These are phyloP conservation scores for Choiromyces venosus DNA, from an alignment of 495 filamentous ascomycete species.

Conservation along the genomic window DNA sequence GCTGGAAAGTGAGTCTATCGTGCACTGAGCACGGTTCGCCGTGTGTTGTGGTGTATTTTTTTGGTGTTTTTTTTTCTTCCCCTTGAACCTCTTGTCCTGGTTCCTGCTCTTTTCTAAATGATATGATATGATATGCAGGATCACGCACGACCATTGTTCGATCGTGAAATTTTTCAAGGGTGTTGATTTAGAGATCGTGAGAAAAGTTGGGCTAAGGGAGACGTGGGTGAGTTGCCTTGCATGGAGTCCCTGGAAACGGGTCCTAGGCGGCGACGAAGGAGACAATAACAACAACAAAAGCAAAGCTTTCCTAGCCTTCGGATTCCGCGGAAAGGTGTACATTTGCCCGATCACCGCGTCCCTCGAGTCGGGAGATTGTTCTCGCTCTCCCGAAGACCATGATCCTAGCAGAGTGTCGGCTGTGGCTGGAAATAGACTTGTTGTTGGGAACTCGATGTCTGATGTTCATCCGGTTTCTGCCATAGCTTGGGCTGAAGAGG, in stretches of 20 bases:
- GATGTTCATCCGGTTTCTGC: conserved; percentile 36
- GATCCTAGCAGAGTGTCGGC: conserved; percentile 7
- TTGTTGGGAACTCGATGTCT: conserved; percentile 37
- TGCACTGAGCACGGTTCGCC: neutral
- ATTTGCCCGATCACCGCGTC: conserved; percentile 30
- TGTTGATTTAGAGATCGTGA: conserved; percentile 24
- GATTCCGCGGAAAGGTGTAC: conserved; percentile 37
- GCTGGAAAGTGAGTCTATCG: neutral
- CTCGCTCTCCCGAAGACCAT: conserved; percentile 1
- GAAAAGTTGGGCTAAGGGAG: conserved; percentile 20
- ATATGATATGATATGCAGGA: conserved; percentile 29
- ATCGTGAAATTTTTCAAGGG: conserved; percentile 36
- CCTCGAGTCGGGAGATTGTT: conserved; percentile 24
- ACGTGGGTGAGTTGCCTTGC: conserved; percentile 41
- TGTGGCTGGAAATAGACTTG: conserved; percentile 24
- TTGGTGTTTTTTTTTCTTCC: neutral
- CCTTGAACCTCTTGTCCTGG: neutral
- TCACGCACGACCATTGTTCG: conserved; percentile 36
- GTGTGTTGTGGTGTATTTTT: neutral
- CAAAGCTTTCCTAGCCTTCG: conserved; percentile 44
- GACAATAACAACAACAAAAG: conserved; percentile 13
- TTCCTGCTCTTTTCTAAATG: neutral
- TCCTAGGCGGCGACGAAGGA: conserved; percentile 21
- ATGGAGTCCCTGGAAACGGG: conserved; percentile 44
- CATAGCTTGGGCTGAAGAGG: conserved; percentile 38